phyloP scores from a whole-genome alignment of 2,329 filamentous ascomycete species.

The Graphilbum fragrans region DNA sequence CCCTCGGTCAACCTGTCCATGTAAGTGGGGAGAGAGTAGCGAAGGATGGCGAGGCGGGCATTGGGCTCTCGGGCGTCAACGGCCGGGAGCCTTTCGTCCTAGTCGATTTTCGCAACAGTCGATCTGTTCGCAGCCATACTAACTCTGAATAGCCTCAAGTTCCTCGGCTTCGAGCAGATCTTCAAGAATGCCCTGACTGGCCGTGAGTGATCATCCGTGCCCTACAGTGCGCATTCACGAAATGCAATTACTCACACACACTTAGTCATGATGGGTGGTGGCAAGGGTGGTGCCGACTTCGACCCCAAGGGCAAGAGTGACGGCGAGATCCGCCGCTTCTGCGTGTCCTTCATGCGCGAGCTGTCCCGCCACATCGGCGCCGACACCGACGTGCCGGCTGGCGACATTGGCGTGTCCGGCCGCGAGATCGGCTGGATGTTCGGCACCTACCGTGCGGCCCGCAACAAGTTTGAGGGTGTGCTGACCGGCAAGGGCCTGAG shows the following conservation, averaged over 20 bases:
- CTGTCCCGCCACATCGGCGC: slow-evolving; percentile 92
- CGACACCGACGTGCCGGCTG: slow-evolving; percentile 90
- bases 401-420: slow-evolving; percentile 87
- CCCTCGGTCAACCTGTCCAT: slow-evolving; percentile 71
- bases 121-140: too few relatives aligned
- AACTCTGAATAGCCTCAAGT: slow-evolving; percentile 56
- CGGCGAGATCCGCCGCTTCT: slow-evolving; percentile 95
- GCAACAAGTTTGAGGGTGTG: slow-evolving; percentile 90
- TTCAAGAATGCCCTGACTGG: slow-evolving; percentile 99
- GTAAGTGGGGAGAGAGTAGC: slow-evolving; percentile 19
- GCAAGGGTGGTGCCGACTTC: slow-evolving; percentile 96
- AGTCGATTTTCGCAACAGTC: too few relatives aligned
- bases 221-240: too few relatives aligned
- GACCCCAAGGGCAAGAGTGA: slow-evolving; percentile 98
- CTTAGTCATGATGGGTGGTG: slow-evolving; percentile 87
- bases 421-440: slow-evolving; percentile 94
- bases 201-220: slow-evolving; percentile 40
- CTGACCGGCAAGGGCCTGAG: slow-evolving; percentile 87
- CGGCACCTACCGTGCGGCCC: slow-evolving; percentile 78
- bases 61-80: too few relatives aligned
- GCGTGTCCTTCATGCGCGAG: slow-evolving; percentile 90
- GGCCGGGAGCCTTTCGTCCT: too few relatives aligned
- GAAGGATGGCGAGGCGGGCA: too few relatives aligned
- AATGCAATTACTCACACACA: not conserved
- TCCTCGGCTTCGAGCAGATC: slow-evolving; percentile 97